Evolutionary conservation across 352 stramenopile genomes (phyloP), one percentile per base, ranked within the genome.

Genomic region (Thalassiosira exigua): DNA sequence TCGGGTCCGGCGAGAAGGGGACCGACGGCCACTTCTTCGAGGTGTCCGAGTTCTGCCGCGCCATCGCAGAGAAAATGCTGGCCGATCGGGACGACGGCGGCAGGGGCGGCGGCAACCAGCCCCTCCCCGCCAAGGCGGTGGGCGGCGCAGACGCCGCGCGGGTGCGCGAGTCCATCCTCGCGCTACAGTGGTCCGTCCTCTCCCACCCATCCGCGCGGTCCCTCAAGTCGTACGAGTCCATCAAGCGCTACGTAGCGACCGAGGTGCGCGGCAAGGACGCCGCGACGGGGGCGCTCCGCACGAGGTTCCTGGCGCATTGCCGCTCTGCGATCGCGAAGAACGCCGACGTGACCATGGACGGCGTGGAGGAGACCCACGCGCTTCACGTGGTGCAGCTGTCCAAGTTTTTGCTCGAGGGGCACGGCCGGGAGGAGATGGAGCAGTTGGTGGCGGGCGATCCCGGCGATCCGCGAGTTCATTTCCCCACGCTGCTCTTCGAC

Each of bases 391-490:
- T 93, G 0, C 82, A 88, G 46, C 66, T 94, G 54, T 86, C 82
- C 9, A 79, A 84, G 59, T 94, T 93, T 85, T 75, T 94, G 27
- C 54, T 94, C 1, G 84, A 93, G 67, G 85, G 80, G 9, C 92
- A 82, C 75, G 66, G 79, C 56, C 33, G 65, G 22, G 59, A 79
- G 9, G 76, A 87, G 70, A 85, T 79, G 21, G 69, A 79, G 32
- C 41, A 46, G 14, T 53, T 91, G 1, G 82, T 88, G 14, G 66
- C 54, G 14, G 52, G 54, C 48, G 56, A 81, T 21, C 50, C 51
- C 0, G 17, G 26, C 12, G 19, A 73, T 21, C 46, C 22, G 2
- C 52, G 67, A 42, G 71, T 68, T 32, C 44, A 60, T 32, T 72
- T 94, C n/a, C 71, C 87, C 9, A 67, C 66, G 12, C 73, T 94